phyloP scores from a whole-genome alignment of 345 rosid genomes.

The Brassica incana region DNA sequence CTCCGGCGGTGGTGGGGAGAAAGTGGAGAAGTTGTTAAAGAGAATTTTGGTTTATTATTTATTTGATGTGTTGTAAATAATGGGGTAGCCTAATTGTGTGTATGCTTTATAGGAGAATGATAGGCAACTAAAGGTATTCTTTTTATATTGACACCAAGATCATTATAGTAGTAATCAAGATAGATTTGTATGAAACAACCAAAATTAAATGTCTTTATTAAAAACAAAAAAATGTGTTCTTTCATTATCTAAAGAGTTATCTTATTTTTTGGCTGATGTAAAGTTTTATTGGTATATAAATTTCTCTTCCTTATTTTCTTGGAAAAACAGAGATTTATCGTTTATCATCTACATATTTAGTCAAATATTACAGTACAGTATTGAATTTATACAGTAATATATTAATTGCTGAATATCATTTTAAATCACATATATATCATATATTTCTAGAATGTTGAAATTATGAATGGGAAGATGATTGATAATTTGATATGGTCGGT shows the following conservation, averaged over 20 bases:
- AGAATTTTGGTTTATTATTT: background rate
- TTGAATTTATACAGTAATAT: background rate
- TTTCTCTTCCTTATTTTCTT: background rate
- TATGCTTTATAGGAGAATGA: slow-evolving; percentile 32
- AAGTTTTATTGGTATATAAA: background rate
- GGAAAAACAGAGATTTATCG: background rate
- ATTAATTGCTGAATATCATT: background rate
- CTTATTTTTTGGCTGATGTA: background rate
- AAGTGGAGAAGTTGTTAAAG: slow-evolving; percentile 29
- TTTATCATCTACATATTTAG: background rate
- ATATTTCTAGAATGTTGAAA: slow-evolving; percentile 4
- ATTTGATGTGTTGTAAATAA: slow-evolving; percentile 5
- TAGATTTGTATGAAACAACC: background rate
- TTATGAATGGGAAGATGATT: slow-evolving; percentile 8
- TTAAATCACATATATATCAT: background rate
- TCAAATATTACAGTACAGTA: background rate
- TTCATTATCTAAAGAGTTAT: background rate
- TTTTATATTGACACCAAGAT: background rate
- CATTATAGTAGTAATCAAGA: background rate
- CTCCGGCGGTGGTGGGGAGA: slow-evolving; percentile 24
- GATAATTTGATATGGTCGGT: slow-evolving; percentile 37
- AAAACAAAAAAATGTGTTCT: background rate
- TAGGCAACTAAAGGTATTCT: slow-evolving; percentile 1
- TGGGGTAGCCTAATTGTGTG: slow-evolving; percentile 8
- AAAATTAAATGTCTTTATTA: background rate